Base-by-base conservation (phyloP, 768 basidiomycete species). In the Amylocystis lapponica region DNA sequence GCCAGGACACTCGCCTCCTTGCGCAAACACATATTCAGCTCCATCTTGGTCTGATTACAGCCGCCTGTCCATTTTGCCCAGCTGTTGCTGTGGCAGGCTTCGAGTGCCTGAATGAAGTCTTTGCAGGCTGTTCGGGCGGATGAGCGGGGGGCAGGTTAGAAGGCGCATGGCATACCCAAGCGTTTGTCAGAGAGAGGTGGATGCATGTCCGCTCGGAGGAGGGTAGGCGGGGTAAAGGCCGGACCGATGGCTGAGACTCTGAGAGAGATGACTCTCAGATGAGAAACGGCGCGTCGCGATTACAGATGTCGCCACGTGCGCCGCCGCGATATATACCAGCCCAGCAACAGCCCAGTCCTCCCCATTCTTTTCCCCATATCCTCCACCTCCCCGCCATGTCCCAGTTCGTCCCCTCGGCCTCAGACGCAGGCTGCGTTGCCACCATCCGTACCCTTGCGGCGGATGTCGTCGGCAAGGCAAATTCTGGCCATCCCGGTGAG, bases 401-500 rank as follows among this genome's bases (percentile, higher is more conserved):
- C 43, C 54, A 39, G 1, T 74, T 74, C 58, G 49, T 47, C 32
- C 43, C 64, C 32, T 50, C 65, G 14, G 36, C 54, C 46, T 50
- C 70, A 39, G 86, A 89, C 59, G 69, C 75, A 47, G 57, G 71
- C 44, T 72, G 79, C 53, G 70, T 87, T 52, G 76, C 81, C 43
- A 84, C 84, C 43, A 88, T 86, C 64, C 81, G 86, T 46, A 76
- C 79, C 31, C 78, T 89, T 48, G 81, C 85, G 43, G 83, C 78
- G 27, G 84, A 84, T 69, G 73, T 81, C 53, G 86, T 88, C 36
- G 81, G 66, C 51, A 87, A 90, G 68, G 86, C 91, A 57, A 95
- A 95, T 79, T 92, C 89, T 54, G 92, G 92, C 45, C 92, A 94
- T 66, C 92, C 89, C 49, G 90, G 90, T 83, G 48, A 37, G 72